Percentiles rank a stretch among this genome's conserved stretches.
phyloP scores from a whole-genome alignment of 768 basidiomycete genomes.

The Naganishia vishniacii region DNA sequence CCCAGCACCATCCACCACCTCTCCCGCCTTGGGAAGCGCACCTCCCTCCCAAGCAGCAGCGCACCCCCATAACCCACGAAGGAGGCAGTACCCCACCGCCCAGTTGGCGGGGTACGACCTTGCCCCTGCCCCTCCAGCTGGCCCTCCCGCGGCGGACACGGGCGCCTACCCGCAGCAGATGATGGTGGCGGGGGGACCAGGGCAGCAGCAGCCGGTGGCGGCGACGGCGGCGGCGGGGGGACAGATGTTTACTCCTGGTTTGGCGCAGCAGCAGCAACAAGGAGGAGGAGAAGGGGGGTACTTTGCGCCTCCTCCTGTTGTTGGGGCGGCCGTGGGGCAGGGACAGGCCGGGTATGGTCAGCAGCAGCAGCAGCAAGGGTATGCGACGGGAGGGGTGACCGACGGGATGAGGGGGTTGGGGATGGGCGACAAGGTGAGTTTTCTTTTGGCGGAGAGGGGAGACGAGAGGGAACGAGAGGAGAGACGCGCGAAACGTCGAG shows the following conservation, averaged over 20 bases:
- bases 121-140: constrained; percentile 26
- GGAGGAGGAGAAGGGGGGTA: constrained; percentile 14
- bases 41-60: constrained; percentile 51
- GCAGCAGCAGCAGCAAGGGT: constrained; percentile 31
- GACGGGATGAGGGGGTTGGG: constrained; percentile 89
- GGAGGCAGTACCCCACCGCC: constrained; percentile 84
- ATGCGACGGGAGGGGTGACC: constrained; percentile 54
- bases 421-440: constrained; percentile 52
- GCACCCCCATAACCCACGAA: constrained; percentile 57
- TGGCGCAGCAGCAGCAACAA: constrained; percentile 14
- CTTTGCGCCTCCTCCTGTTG: constrained; percentile 20
- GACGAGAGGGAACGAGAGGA: too few species aligned
- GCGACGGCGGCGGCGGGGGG: constrained; percentile 40
- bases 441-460: not conserved
- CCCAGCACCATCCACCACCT: constrained; percentile 47
- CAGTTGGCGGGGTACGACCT: constrained; percentile 56
- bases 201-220: constrained; percentile 56
- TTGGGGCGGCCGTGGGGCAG: constrained; percentile 18
- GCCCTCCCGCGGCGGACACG: too few species aligned
- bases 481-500: not conserved
- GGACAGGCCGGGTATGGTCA: constrained; percentile 35
- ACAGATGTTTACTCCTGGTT: constrained; percentile 45
- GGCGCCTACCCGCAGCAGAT: too few species aligned
- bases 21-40: too few species aligned
- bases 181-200: constrained; percentile 43